phyloP scores from a whole-genome alignment of 306 rosid genomes.

The Glycine soja region DNA sequence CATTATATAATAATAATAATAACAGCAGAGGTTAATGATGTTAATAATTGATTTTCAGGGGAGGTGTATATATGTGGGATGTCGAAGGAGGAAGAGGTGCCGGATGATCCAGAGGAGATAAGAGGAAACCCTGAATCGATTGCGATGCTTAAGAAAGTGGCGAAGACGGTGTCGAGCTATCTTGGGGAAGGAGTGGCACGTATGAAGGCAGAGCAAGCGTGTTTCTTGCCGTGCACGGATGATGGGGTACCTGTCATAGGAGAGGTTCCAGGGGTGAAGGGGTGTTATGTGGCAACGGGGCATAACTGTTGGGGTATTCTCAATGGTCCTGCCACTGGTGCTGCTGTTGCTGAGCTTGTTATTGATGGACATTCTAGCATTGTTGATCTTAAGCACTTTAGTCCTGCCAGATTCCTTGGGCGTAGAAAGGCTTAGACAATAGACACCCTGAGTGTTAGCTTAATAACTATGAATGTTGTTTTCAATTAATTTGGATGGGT shows the following conservation, averaged over 20 bases:
- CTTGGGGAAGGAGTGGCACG: constrained; percentile 68
- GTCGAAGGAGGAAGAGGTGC: constrained; percentile 76
- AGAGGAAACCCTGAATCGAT: constrained; percentile 63
- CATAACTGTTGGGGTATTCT: constrained; percentile 95
- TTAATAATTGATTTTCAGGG: constrained; percentile 52
- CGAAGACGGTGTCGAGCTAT: constrained; percentile 76
- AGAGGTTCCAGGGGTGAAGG: constrained; percentile 66
- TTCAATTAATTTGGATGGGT: too few species aligned
- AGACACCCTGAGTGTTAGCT: too few species aligned
- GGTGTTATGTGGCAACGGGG: constrained; percentile 88
- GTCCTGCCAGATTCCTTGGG: constrained; percentile 71
- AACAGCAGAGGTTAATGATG: too few species aligned
- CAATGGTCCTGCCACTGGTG: constrained; percentile 95
- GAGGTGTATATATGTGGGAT: constrained; percentile 93
- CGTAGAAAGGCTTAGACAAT: constrained; percentile 33
- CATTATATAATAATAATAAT: too few species aligned
- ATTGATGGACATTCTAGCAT: constrained; percentile 69
- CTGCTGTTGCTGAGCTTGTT: constrained; percentile 85
- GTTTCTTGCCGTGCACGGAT: constrained; percentile 83
- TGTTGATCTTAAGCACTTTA: constrained; percentile 76
- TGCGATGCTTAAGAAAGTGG: constrained; percentile 72
- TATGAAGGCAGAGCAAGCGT: constrained; percentile 89
- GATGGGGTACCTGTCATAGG: constrained; percentile 81
- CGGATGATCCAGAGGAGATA: constrained; percentile 78
- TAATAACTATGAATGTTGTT: too few species aligned